Conservation (phyloP, 176 grass and related monocot genomes). For the Oryza coarctata region DNA sequence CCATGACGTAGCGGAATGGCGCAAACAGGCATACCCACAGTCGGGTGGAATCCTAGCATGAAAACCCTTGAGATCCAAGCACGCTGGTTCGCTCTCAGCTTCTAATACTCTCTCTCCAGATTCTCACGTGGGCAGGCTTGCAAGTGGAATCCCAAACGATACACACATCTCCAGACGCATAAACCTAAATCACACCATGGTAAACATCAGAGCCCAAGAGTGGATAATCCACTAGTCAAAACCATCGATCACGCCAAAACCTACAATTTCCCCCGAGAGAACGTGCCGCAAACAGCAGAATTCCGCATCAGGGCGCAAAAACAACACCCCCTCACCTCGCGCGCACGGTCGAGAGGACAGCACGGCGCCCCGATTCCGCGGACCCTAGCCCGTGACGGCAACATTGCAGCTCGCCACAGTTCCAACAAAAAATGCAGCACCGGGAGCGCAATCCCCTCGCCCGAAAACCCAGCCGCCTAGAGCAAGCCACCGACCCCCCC, state of each 20-base stretch:
- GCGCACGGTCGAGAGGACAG: background rate
- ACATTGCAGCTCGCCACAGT: background rate
- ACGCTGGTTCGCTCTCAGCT: background rate
- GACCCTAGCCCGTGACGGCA: constrained; percentile 11
- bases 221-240: constrained; percentile 1
- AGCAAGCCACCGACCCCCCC: background rate
- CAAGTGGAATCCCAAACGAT: background rate
- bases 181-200: background rate
- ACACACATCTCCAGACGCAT: background rate
- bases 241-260: constrained; percentile 7
- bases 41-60: background rate
- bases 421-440: background rate
- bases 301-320: background rate
- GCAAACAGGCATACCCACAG: background rate
- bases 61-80: background rate
- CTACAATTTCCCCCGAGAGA: background rate
- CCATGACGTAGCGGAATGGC: background rate
- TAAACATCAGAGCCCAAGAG: background rate
- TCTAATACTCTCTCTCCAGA: background rate
- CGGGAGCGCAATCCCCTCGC: background rate
- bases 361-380: background rate
- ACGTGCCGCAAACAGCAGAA: background rate
- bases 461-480: background rate
- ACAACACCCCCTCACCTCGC: background rate
- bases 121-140: background rate